These are phyloP conservation scores for Suillus decipiens DNA, from an alignment of 768 basidiomycete genomes.

Conservation along the genomic window DNA sequence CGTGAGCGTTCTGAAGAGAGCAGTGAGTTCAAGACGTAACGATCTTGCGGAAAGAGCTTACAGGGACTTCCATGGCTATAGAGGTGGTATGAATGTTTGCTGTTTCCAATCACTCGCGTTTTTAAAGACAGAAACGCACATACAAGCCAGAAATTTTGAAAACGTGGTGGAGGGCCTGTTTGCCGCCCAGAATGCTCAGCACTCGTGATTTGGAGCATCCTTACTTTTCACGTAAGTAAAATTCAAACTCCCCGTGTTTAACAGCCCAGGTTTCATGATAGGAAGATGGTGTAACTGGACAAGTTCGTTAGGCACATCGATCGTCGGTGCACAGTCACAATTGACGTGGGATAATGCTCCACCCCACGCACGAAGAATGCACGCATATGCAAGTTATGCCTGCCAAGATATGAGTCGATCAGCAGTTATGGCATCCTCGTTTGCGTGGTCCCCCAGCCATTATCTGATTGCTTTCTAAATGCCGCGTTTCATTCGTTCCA, in stretches of 20 bases:
- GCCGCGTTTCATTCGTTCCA: neutral
- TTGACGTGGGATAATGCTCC: too few species aligned
- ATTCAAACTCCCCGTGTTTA: neutral
- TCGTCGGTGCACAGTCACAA: neutral
- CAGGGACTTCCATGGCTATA: neutral
- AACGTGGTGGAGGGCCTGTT: neutral
- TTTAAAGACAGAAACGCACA: neutral
- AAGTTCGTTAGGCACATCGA: neutral
- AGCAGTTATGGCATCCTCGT: neutral
- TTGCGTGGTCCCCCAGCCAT: neutral
- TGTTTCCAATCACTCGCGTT: neutral
- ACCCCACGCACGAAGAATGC: too few species aligned
- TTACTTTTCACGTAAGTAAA: neutral
- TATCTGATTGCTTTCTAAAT: neutral
- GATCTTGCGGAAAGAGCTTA: neutral
- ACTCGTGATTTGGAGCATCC: neutral
- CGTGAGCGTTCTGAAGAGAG: neutral
- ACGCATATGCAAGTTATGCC: neutral
- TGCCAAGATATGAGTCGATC: neutral
- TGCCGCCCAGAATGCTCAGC: neutral
- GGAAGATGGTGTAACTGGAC: neutral
- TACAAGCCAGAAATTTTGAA: too few species aligned
- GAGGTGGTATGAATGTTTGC: neutral
- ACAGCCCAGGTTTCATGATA: neutral
- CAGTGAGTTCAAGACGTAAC: neutral